Evolutionary conservation across 176 grass and related monocot genomes (phyloP), one percentile per base, ranked within the genome.

Genomic region (Cenchrus americanus): DNA sequence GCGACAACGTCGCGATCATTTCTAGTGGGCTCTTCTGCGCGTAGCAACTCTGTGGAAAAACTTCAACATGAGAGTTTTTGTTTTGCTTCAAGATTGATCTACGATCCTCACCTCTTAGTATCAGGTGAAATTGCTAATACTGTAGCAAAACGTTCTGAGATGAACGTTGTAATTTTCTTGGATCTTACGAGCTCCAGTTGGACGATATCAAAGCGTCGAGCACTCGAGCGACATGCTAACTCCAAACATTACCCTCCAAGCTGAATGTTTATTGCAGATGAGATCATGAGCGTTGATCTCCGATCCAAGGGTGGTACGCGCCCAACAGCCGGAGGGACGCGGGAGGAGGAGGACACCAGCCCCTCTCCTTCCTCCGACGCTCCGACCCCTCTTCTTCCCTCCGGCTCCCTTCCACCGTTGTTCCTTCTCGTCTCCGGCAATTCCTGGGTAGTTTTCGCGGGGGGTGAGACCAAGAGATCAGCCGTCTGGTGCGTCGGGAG

Each of bases 231-330:
- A 62, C 22, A 27, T 62, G 22, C 10, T 62, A 26, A 62, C 62
- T 17, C 62, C 27, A 65, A 34, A 65, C 59, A 52, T 51, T 11
- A 32, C 48, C 23, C 26, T 50, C 30, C 30, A 53, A 41, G n/a
- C 21, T 37, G 63, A 26, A 11, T 30, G 10, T 43, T 77, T 8
- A 7, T 15, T 4, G 6, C 11, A 24, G 48, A 53, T 47, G 27
- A n/a, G 69, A 88, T 84, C 74, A 10, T 1, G 21, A 19, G 13
- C 86, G 86, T 88, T 26, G 19, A 73, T 84, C 68, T 70, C 12
- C 24, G 19, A 86, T 86, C 83, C 49, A 71, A 37, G 53, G 72
- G 87, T 34, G 46, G 8, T 24, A 44, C 34, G 24, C 47, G 30
- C 52, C 4, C 71, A 70, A 43, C 47, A 24, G 55, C 14, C 10